A percentile compares a stretch with the other conserved stretches of the same genome.
Evolutionary conservation across 148 eudicot species (phyloP).

Genomic region (Polygonum aviculare): DNA sequence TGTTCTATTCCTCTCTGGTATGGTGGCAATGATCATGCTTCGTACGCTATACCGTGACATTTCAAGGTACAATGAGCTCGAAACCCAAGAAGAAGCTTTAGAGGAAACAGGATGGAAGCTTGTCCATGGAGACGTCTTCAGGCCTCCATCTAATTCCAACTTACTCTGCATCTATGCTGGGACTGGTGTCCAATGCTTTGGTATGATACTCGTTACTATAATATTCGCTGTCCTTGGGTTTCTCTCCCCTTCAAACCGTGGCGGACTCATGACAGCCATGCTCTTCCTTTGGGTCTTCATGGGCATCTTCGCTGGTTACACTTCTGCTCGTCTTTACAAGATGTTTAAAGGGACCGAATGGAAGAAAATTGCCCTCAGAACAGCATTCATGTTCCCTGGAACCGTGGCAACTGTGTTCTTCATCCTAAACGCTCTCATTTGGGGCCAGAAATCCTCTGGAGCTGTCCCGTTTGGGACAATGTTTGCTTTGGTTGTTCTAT

Average conservation of each 20-base stretch:
- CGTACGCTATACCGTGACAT: constrained; percentile 43
- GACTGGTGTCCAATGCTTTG: constrained; percentile 42
- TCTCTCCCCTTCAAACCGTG: constrained; percentile 45
- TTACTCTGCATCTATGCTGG: constrained; percentile 41
- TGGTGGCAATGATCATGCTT: constrained; percentile 49
- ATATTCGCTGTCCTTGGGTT: constrained; percentile 42
- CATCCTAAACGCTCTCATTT: constrained; percentile 34
- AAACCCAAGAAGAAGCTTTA: constrained; percentile 43
- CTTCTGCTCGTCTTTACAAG: constrained; percentile 36
- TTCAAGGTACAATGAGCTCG: constrained; percentile 40
- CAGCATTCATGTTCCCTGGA: constrained; percentile 40
- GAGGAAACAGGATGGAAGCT: constrained; percentile 47
- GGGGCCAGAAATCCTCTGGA: constrained; percentile 44
- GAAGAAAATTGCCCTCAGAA: constrained; percentile 34
- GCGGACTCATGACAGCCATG: constrained; percentile 47
- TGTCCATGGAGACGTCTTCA: constrained; percentile 41
- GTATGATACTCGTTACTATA: constrained; percentile 43
- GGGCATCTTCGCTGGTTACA: constrained; percentile 44
- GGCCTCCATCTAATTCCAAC: constrained; percentile 34
- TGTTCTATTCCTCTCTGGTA: constrained; percentile 40
- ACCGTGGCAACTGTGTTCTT: constrained; percentile 31
- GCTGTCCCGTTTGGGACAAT: constrained; percentile 45
- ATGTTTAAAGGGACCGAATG: constrained; percentile 44
- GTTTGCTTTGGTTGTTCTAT: constrained; percentile 34
- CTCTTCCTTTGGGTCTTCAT: constrained; percentile 46